Evolutionary conservation across 257 asterid species (phyloP), one percentile per base, ranked within the genome.

Genomic region (Penstemon barbatus): DNA sequence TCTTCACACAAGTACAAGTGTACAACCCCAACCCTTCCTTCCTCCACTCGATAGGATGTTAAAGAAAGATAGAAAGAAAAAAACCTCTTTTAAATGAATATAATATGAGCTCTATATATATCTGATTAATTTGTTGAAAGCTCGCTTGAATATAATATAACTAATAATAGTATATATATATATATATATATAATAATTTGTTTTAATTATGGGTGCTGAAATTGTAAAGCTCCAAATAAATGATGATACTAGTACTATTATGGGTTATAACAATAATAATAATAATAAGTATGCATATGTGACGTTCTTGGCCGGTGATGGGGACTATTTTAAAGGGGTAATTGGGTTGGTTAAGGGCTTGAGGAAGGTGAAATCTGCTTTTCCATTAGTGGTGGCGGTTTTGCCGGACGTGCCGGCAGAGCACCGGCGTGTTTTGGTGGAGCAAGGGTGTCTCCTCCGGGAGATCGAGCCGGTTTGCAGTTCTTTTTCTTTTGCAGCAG

Each of bases 341-440:
- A 61, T 78, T 18, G 86, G 86, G 8, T 65, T 83, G 79, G 86
- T 82, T 45, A 83, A 83, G 73, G 88, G 88, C 6, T 54, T 83
- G 71, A 72, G 86, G 71, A 83, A 83, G 51, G 88, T 75, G 10
- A 64, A 58, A 43, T 58, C 86, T 44, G 75, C 73, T 39, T 83
- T 51, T 41, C 88, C 88, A 1, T 69, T 83, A 8, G 86, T 83
- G 45, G 86, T 83, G 79, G 88, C 88, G 65, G 86, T 83, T n/a
- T 41, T 83, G 52, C 86, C 88, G 5, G 88, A 83, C 58, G 88
- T 83, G 39, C 88, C 88, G 69, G 66, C 8, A 56, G 84, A 83
- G 70, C 88, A 83, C 86, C 84, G 86, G 69, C 82, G 74, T 49
- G 13, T 36, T 5, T 68, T 83, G 79, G 79, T 19, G 72, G 82